Percentiles rank a stretch among this genome's conserved stretches.
Evolutionary conservation across 2,329 filamentous ascomycete genomes (phyloP).

Genomic region (Penicillium brevicompactum): DNA sequence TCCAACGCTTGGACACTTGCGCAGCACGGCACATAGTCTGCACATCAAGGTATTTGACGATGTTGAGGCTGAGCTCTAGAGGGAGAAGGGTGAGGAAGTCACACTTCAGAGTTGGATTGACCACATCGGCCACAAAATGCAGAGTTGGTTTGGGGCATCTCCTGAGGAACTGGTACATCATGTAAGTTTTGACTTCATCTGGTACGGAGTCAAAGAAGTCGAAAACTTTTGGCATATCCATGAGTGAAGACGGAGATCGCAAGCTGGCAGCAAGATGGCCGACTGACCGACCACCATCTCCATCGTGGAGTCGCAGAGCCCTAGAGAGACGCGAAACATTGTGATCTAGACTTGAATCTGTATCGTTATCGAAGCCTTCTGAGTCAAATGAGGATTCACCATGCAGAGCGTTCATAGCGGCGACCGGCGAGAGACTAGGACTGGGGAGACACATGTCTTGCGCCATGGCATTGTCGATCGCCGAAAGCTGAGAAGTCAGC

Average conservation of each 20-base stretch:
- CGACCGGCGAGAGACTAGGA: constrained; percentile 86
- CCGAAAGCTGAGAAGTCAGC: constrained; percentile 41
- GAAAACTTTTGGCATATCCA: constrained; percentile 83
- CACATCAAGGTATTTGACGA: constrained; percentile 82
- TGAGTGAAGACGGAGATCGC: constrained; percentile 50
- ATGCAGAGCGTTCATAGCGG: constrained; percentile 66
- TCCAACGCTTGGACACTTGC: constrained; percentile 93
- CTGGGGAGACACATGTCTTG: constrained; percentile 94
- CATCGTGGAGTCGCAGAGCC: constrained; percentile 21
- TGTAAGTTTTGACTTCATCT: constrained; percentile 86
- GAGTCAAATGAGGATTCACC: constrained; percentile 47
- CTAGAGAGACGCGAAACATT: constrained; percentile 30
- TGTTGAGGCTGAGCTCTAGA: constrained; percentile 81
- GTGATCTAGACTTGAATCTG: constrained; percentile 47
- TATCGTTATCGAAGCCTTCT: constrained; percentile 44
- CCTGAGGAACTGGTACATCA: constrained; percentile 94
- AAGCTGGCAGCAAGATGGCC: constrained; percentile 18
- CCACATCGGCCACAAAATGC: constrained; percentile 83
- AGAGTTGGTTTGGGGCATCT: constrained; percentile 86
- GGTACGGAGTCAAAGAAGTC: constrained; percentile 91
- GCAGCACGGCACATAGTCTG: constrained; percentile 86
- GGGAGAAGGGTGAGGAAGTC: constrained; percentile 87
- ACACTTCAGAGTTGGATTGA: constrained; percentile 92
- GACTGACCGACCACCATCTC: constrained; percentile 12
- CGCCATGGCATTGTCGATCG: constrained; percentile 69